Base-by-base conservation (phyloP, 2,329 filamentous ascomycete genomes). In the Aspergillus sp. region DNA sequence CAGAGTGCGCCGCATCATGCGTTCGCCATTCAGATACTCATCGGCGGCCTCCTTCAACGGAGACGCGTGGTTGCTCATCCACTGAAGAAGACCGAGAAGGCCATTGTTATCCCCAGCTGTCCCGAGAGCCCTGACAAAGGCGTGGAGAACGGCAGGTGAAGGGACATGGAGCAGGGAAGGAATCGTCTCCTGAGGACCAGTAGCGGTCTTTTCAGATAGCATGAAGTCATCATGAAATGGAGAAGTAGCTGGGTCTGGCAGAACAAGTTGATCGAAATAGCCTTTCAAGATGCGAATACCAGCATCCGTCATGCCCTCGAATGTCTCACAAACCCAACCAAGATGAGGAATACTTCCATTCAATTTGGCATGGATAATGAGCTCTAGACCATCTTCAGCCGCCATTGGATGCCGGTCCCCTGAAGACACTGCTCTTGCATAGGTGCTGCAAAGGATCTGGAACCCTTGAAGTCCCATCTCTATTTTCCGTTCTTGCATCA, bases 121-220 rank as follows among this genome's bases (percentile, higher is more conserved):
- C 9, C 72, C 72, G 10, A 75, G 58, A 25, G 66, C 65, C 38
- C 71, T 62, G 41, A 73, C 62, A 49, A 72, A 71, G 4, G 60
- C 60, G 57, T 75, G 72, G 10, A 75, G 59, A 10, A 59, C 55
- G 32, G 67, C 64, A 45, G 68, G 68, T 2, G 57, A 56, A 5
- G 72, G 72, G 2, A 66, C 61, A 32, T 66, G 60, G 25, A 68
- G 55, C 44, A 69, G 52, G 27, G 53, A 41, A 30, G 67, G 65
- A 32, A 70, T 44, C 43, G 46, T 47, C 38, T 58, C 50, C 25
- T 55, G 52, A 4, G 53, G 44, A 9, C 53, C 48, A 6, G 50
- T 48, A 12, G 32, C 19, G 27, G 27, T 25, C 13, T 54, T 50
- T 4, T 48, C 41, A 3, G 52, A 46, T 30, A 51, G 51, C 3